Evolutionary conservation across 2,329 filamentous ascomycete species (phyloP).

Genomic region (Thyridium curvatum): DNA sequence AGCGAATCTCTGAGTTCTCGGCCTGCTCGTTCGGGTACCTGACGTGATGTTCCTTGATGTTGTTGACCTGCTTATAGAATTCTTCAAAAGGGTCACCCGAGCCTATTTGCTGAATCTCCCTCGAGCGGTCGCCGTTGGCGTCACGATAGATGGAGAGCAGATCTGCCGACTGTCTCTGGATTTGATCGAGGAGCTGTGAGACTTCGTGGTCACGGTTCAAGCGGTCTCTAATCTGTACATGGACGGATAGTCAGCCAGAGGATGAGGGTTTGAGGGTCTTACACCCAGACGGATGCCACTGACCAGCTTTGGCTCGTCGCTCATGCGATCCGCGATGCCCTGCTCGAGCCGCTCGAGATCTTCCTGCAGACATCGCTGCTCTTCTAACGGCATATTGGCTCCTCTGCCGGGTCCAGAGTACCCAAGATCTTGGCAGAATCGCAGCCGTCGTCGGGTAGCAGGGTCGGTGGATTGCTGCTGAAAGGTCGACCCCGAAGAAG

Average conservation of each 20-base stretch:
- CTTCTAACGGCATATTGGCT: slow-evolving; percentile 71
- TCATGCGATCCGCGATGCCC: slow-evolving; percentile 81
- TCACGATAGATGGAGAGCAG: slow-evolving; percentile 82
- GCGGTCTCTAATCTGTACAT: slow-evolving; percentile 70
- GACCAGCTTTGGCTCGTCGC: slow-evolving; percentile 84
- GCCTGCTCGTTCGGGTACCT: slow-evolving; percentile 91
- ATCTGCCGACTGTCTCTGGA: slow-evolving; percentile 77
- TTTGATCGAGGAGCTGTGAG: slow-evolving; percentile 76
- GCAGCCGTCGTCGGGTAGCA: no score
- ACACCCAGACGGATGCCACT: slow-evolving; percentile 22
- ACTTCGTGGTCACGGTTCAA: slow-evolving; percentile 91
- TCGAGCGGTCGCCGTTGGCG: slow-evolving; percentile 60
- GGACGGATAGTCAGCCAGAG: background rate
- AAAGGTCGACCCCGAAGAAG: no score
- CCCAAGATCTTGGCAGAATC: background rate
- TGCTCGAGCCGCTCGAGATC: slow-evolving; percentile 95
- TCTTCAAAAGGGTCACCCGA: slow-evolving; percentile 83
- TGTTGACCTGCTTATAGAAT: slow-evolving; percentile 79
- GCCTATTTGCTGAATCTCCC: slow-evolving; percentile 78
- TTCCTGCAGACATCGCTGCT: slow-evolving; percentile 90
- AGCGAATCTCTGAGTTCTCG: slow-evolving; percentile 90
- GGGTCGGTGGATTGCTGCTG: no score
- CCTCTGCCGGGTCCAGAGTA: background rate
- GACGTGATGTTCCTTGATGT: slow-evolving; percentile 81
- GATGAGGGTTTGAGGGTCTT: background rate